Evolutionary conservation across 805 yeast species (phyloP).

Genomic region (Monosporozyma aerobia): DNA sequence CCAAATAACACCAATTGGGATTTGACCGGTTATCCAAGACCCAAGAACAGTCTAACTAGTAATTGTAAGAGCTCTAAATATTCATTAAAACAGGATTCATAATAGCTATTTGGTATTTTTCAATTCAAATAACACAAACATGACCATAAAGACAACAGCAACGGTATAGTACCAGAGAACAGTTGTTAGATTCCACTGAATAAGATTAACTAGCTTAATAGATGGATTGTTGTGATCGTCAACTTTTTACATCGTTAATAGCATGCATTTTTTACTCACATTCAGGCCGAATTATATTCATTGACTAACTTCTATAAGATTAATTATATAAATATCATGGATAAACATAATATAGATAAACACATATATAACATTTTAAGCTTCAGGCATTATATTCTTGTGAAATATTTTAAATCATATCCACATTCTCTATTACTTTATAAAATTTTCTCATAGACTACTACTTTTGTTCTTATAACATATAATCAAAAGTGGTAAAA

Average conservation of each 20-base stretch:
- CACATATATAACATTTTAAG: background rate
- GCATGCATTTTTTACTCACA: background rate
- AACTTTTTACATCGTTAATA: background rate
- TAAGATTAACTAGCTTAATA: background rate
- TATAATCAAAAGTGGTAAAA: too few relatives aligned
- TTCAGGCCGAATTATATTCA: background rate
- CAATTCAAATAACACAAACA: background rate
- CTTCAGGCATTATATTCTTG: too few relatives aligned
- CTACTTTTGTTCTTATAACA: too few relatives aligned
- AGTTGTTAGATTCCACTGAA: background rate
- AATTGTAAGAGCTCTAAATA: constrained; percentile 34
- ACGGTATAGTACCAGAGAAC: background rate
- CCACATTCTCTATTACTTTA: too few relatives aligned
- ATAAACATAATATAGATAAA: background rate
- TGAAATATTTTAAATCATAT: too few relatives aligned
- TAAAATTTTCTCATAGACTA: too few relatives aligned
- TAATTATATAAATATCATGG: background rate
- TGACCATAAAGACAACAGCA: background rate
- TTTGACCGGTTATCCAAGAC: constrained; percentile 60
- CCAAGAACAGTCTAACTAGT: constrained; percentile 54
- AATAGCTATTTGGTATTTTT: background rate
- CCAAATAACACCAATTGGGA: constrained; percentile 68
- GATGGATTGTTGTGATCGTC: background rate
- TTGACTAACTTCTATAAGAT: background rate
- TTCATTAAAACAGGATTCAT: background rate